phyloP scores from a whole-genome alignment of 805 yeast genomes.

The Ogataea pini region DNA sequence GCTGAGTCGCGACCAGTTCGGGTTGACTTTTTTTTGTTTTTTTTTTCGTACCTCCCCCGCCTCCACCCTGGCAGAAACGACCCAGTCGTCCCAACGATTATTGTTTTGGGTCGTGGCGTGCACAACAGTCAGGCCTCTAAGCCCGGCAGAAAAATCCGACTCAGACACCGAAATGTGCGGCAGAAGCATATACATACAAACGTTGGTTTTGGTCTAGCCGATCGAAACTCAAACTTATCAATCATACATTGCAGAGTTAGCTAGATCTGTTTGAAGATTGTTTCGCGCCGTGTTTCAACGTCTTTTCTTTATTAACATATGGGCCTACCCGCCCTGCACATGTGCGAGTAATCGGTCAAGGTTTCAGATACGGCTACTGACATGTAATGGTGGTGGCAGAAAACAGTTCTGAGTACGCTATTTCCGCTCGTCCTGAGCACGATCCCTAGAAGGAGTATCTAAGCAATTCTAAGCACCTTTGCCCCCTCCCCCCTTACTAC shows the following conservation, averaged over 20 bases:
- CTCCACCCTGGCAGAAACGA: too few species aligned
- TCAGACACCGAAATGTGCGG: neutral
- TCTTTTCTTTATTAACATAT: neutral
- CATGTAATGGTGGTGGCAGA: too few species aligned
- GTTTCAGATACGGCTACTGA: too few species aligned
- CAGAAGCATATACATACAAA: neutral
- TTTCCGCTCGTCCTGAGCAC: too few species aligned
- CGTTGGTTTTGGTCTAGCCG: neutral
- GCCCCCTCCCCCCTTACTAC: too few species aligned
- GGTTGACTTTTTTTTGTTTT: neutral
- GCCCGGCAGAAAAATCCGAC: neutral
- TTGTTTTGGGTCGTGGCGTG: neutral
- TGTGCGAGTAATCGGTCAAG: too few species aligned
- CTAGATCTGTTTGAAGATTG: neutral
- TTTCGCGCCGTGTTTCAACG: neutral
- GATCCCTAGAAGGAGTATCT: too few species aligned
- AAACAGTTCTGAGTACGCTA: too few species aligned
- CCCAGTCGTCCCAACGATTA: too few species aligned
- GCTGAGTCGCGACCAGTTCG: neutral
- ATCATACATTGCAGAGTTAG: too few species aligned
- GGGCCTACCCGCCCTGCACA: neutral
- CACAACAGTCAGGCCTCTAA: neutral
- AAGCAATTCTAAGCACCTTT: too few species aligned
- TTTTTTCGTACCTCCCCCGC: too few species aligned
- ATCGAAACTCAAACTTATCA: neutral